Conservation (phyloP, 352 stramenopile genomes). For the Globisporangium orthogonon region DNA sequence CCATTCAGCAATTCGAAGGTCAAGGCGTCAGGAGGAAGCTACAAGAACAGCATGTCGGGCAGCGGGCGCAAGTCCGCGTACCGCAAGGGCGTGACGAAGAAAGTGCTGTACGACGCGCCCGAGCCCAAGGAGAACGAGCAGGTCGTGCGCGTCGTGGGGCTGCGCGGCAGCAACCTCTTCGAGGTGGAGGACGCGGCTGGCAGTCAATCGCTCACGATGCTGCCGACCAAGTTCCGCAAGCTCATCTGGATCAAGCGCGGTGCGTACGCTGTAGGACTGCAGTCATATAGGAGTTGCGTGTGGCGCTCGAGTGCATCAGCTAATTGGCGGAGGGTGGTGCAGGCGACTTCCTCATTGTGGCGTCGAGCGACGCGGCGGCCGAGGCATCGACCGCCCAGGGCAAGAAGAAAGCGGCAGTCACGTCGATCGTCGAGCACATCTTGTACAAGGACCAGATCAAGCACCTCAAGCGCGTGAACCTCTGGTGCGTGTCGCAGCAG, state of each 20-base stretch:
- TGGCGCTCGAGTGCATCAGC: too few relatives aligned
- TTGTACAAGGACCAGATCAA: constrained; percentile 99
- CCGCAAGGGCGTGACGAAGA: constrained; percentile 90
- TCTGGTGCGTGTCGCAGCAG: constrained; percentile 60
- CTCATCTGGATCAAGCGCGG: constrained; percentile 97
- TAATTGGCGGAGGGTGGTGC: neutral
- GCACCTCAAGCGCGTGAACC: constrained; percentile 90
- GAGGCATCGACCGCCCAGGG: constrained; percentile 73
- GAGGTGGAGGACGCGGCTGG: constrained; percentile 79
- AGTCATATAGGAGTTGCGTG: neutral
- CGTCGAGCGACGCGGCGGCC: constrained; percentile 54
- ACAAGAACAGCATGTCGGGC: constrained; percentile 61
- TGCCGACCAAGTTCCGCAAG: constrained; percentile 98
- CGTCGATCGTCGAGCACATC: constrained; percentile 93
- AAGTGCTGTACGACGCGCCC: constrained; percentile 87
- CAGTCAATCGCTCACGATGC: constrained; percentile 84
- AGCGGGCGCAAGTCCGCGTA: constrained; percentile 87
- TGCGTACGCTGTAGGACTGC: constrained; percentile 2
- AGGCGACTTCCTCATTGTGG: constrained; percentile 96
- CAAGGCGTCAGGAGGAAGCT: neutral
- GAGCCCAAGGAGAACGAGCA: constrained; percentile 88
- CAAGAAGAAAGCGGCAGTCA: constrained; percentile 88
- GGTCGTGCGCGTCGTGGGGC: constrained; percentile 89
- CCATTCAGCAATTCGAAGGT: neutral
- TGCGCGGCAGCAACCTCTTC: constrained; percentile 95